Base-by-base conservation (phyloP, 1,284 basidiomycete genomes). In the Apiotrichum porosum region DNA sequence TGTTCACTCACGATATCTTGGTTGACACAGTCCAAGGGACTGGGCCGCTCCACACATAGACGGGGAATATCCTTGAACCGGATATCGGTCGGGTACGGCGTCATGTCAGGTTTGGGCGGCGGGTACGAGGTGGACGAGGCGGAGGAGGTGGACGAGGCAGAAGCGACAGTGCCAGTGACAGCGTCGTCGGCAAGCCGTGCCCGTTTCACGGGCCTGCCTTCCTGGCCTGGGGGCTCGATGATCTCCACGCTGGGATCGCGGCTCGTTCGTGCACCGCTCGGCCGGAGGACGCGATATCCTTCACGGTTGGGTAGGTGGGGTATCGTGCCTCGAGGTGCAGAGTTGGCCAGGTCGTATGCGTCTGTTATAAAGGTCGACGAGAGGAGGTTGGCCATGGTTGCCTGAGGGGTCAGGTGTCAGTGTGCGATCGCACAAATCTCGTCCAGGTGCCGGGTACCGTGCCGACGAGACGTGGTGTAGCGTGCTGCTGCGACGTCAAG, bases 1-100 rank as follows among this genome's bases (percentile, higher is more conserved):
- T 18, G 21, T 4, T 22, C 12, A 63, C 69, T 51, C 42, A 69
- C 71, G 6, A 74, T 68, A 52, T 74, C 70, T 47, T 74, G 70
- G 52, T 74, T 74, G 15, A 62, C 43, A 41, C 72, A 72, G 1
- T 52, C 44, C 2, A 74, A 51, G 0, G 70, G 72, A 48, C 63
- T 62, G 9, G 65, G 57, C 23, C 72, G 51, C 43, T 60, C 42
- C 2, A 66, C 54, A 24, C 66, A 66, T 12, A 57, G 41, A 22
- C 60, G 55, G 5, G 69, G 69, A 9, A 72, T 70, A 37, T 63
- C 61, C 36, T 53, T 44, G 1, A 74, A 53, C 10, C 40, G 40
- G 9, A 69, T 54, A 44, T 68, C 63, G 3, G 47, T 54, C 1
- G 55, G 51, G 18, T 59, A 62, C 1, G 58, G 59, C 34, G 44